Conservation (phyloP, 306 rosid species). For the Rosa chinensis region DNA sequence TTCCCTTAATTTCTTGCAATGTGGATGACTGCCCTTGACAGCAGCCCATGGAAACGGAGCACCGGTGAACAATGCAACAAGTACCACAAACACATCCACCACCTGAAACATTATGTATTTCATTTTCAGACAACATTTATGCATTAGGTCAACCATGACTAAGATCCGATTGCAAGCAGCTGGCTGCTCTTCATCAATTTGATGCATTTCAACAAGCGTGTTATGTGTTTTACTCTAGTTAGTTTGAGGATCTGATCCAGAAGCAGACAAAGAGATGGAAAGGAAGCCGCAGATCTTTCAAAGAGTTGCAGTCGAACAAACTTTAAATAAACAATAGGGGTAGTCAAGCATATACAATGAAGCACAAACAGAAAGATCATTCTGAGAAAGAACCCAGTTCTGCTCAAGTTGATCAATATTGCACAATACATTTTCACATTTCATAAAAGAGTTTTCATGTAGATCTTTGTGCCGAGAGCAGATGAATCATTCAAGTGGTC, state of each 20-base stretch:
- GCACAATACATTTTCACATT: neutral
- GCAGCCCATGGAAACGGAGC: conserved; percentile 59
- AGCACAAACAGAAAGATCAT: neutral
- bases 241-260: neutral
- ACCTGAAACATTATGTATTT: conserved; percentile 38
- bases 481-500: conserved; percentile 7
- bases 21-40: conserved; percentile 54
- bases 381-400: neutral
- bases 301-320: neutral
- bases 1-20: conserved; percentile 42
- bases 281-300: neutral
- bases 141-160: neutral
- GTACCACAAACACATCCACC: conserved; percentile 59
- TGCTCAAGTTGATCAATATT: conserved; percentile 21
- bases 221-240: neutral
- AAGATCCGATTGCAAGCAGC: neutral
- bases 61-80: conserved; percentile 54
- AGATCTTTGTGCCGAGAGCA: conserved; percentile 11
- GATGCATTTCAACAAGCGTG: neutral
- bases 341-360: neutral
- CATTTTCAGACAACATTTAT: neutral
- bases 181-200: neutral
- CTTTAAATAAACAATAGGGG: neutral
- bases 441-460: neutral
- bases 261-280: neutral